These are phyloP conservation scores for Backusella tarrabulga DNA, from an alignment of 192 early-diverging fungal genomes.

Conservation along the genomic window DNA sequence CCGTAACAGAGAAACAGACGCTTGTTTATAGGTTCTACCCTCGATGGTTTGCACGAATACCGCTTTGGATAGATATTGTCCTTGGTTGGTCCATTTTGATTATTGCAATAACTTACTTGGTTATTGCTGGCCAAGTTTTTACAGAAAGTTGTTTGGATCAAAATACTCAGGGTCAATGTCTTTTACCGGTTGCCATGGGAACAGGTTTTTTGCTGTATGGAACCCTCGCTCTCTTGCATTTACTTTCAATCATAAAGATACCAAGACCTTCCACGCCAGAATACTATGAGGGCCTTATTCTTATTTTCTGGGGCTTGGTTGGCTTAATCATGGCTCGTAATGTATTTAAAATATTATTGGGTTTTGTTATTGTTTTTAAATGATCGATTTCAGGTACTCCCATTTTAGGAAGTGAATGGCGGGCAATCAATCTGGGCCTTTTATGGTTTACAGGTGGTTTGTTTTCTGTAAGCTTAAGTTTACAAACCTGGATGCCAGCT, in stretches of 20 bases:
- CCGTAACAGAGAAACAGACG: background rate
- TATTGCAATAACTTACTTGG: constrained; percentile 10
- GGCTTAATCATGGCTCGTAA: constrained; percentile 27
- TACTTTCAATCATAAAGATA: constrained; percentile 35
- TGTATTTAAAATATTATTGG: background rate
- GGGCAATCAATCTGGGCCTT: constrained; percentile 40
- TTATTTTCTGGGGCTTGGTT: constrained; percentile 45
- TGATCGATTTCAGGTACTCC: background rate
- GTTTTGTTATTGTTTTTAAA: background rate
- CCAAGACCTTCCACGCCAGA: constrained; percentile 39
- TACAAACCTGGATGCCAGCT: constrained; percentile 24
- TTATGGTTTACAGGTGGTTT: constrained; percentile 45
- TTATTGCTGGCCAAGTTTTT: constrained; percentile 1
- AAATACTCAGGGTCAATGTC: constrained; percentile 27
- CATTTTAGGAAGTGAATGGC: constrained; percentile 26
- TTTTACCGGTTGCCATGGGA: constrained; percentile 42
- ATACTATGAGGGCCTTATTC: constrained; percentile 38
- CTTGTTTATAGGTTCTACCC: background rate
- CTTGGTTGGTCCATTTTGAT: constrained; percentile 14
- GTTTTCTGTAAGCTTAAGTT: constrained; percentile 38
- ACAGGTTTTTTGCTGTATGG: constrained; percentile 43
- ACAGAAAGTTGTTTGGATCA: background rate
- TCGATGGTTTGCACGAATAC: constrained; percentile 1
- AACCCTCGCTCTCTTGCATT: constrained; percentile 42
- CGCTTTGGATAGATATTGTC: background rate